phyloP scores from a whole-genome alignment of 495 filamentous ascomycete genomes.

The Mytilinidion resinicola region DNA sequence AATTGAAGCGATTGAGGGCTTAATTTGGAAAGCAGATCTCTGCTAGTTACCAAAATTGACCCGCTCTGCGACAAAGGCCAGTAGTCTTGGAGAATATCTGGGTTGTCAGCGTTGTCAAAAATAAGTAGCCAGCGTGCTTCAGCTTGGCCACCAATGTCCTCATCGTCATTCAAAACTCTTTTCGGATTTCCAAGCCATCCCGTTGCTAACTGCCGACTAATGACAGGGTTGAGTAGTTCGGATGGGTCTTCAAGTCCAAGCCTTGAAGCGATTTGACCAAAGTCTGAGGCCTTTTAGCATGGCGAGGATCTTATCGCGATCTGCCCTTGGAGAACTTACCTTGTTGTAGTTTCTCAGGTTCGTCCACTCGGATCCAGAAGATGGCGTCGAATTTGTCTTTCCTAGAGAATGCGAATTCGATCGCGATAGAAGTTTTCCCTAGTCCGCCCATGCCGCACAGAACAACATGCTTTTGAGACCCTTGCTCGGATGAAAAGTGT shows the following conservation, averaged over 20 bases:
- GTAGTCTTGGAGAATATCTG: background rate
- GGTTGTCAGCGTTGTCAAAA: background rate
- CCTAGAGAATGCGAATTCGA: background rate
- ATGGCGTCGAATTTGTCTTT: constrained; percentile 1
- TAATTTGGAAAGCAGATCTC: background rate
- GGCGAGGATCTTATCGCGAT: no score
- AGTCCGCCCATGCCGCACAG: constrained; percentile 6
- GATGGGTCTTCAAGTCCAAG: constrained; percentile 1
- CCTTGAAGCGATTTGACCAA: background rate
- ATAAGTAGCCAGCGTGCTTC: background rate
- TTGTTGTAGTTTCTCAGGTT: background rate
- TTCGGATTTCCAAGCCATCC: constrained; percentile 7
- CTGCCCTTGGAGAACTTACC: no score
- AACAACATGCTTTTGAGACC: background rate
- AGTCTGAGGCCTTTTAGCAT: no score
- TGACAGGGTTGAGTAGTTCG: background rate
- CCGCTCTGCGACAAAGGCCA: background rate
- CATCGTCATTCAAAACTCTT: background rate
- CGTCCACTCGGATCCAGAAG: constrained; percentile 8
- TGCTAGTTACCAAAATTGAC: background rate
- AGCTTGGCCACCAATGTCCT: constrained; percentile 4
- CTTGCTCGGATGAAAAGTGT: no score
- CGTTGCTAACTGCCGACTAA: constrained; percentile 4
- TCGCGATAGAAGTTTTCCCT: constrained; percentile 4
- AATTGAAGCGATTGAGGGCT: background rate